Base-by-base conservation (phyloP, 768 basidiomycete genomes). In the Termitomyces sp. region DNA sequence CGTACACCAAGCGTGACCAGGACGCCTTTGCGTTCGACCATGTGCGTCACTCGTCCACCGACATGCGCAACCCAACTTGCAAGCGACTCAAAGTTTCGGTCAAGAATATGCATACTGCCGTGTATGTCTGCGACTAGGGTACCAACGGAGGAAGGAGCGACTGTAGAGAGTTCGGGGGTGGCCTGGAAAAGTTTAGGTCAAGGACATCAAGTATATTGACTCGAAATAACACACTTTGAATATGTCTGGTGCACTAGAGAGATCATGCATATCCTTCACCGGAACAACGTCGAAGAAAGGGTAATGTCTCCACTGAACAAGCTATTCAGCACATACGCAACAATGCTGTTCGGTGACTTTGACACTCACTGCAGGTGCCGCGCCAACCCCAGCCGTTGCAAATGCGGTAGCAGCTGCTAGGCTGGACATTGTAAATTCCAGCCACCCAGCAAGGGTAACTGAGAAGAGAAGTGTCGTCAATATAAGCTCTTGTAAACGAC, bases 1-100 rank as follows among this genome's bases (percentile, higher is more conserved):
- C 90, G 52, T 66, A 94, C 94, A 32, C 95, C 96, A 24, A 98
- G 78, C 3, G 93, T 92, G n/a, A 98, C 77, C 30, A 98, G 75
- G 41, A 94, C 76, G 0, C 89, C 90, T 62, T 84, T 84, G 49
- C 82, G 80, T 71, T 96, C 94, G 0, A 81, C 79, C 85, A 97
- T 87, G 66, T 94, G 92, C 9, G 90, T 92, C 18, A 94, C 91
- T 36, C 92, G 76, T 40, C 93, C 93, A 10, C 78, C 81, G 13
- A 80, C 75, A 70, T 94, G 90, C 5, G 90, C 92, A 49, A 91
- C 68, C 92, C 92, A 95, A 59, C 87, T 87, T 36, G 76, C 76
- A 9, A 76, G 68, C 0, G 85, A 77, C 65, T 89, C 87, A 66
- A 94, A 93, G 30, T 88, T 82, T 36, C 81, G 76, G 69, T 87